Base-by-base conservation (phyloP, 768 basidiomycete genomes). In the Scleroderma citrinum region DNA sequence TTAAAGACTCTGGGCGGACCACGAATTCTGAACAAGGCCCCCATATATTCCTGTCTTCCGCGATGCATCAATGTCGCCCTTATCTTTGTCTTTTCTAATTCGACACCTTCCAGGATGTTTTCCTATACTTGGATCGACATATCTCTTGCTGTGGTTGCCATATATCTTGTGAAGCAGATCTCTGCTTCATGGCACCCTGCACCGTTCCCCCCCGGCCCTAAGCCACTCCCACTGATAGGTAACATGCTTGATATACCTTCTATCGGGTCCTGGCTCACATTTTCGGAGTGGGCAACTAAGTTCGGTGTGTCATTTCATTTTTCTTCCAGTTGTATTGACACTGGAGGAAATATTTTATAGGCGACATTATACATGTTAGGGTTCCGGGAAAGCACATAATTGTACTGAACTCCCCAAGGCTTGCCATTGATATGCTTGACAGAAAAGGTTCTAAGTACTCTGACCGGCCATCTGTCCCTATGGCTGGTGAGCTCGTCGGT, bases 381-480 rank as follows among this genome's bases (percentile, higher is more conserved):
- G 49, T 78, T 21, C 60, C 81, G 21, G 71, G 74, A 20, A 72
- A 73, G 46, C 69, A 73, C 7, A 71, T 78, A 58, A 55, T 82
- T 41, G 63, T 83, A 46, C 61, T 83, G 26, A 80, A 75, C 60
- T 73, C 71, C 49, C 51, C 66, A 52, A 66, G 72, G 50, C 72
- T 69, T 6, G 69, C 71, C 30, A 67, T 68, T 10, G 77, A 75
- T 46, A 61, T 83, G 19, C 65, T 83, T 23, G 79, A 80, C 36
- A 78, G 72, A 56, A 70, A 77, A 44, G 73, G 78, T 46, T 57
- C 71, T n/a, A 76, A 77, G 40, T 81, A 78, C 56, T 80, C 79
- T 13, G 24, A 59, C 23, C 53, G 62, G 46, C 53, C 57, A 7
- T 40, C 36, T 32, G 3, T 51, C 7, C 49, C 50, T 17, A 59